These are phyloP conservation scores for Stereum hirsutum DNA, from an alignment of 1,284 basidiomycete genomes.

Conservation along the genomic window DNA sequence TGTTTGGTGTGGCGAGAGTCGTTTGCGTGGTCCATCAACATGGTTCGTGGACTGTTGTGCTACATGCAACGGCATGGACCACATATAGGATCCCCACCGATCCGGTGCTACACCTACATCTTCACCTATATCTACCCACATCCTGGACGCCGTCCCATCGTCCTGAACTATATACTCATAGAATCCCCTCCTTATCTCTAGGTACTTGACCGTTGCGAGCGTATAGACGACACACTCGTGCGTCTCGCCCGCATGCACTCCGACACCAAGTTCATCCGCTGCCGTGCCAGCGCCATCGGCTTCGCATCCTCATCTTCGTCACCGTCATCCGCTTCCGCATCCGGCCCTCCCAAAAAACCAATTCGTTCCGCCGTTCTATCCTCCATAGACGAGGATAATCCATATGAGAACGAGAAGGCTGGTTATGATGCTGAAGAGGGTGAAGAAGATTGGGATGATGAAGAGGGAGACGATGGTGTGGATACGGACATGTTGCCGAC, in stretches of 20 bases:
- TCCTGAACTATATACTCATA: too few species aligned
- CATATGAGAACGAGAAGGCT: constrained; percentile 22
- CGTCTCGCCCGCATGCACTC: constrained; percentile 62
- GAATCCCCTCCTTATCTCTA: constrained; percentile 24
- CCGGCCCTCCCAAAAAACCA: constrained; percentile 6
- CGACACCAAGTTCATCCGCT: constrained; percentile 72
- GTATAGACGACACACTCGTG: constrained; percentile 60
- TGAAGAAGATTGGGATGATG: constrained; percentile 25
- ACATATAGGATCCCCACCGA: too few species aligned
- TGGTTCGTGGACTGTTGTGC: too few species aligned
- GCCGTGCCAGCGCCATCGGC: constrained; percentile 65
- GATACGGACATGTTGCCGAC: constrained; percentile 81
- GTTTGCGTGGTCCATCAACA: too few species aligned
- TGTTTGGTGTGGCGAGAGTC: not conserved
- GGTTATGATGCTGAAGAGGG: constrained; percentile 22
- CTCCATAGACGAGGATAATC: constrained; percentile 43
- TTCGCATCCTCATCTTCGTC: constrained; percentile 45
- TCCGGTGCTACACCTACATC: too few species aligned
- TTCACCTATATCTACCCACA: too few species aligned
- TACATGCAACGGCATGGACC: too few species aligned
- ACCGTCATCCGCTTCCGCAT: constrained; percentile 13
- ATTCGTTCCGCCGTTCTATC: constrained; percentile 15
- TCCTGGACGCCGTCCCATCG: too few species aligned
- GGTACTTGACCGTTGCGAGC: constrained; percentile 68
- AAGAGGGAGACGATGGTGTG: constrained; percentile 46